Percentiles rank a stretch among this genome's conserved stretches.
Evolutionary conservation across 495 filamentous ascomycete species (phyloP).

Genomic region (Podospora pseudopauciseta): DNA sequence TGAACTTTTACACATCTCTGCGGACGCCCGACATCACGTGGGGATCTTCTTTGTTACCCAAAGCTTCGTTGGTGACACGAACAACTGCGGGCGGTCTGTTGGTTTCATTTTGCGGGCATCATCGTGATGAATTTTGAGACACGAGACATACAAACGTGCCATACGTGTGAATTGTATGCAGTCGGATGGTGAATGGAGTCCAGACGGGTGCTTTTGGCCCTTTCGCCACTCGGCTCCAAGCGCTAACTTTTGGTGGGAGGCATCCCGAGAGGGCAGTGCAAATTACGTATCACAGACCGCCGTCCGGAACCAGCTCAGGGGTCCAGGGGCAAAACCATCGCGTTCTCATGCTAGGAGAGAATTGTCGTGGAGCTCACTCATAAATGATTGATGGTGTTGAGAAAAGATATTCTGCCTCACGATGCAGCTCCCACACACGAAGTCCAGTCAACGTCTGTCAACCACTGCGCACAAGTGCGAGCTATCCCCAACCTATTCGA

Average conservation of each 20-base stretch:
- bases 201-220: background rate
- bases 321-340: background rate
- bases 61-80: background rate
- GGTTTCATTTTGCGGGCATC: background rate
- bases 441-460: too few species aligned
- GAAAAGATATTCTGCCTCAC: too few species aligned
- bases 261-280: background rate
- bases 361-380: background rate
- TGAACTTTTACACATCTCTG: too few species aligned
- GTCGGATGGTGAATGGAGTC: background rate
- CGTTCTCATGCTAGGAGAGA: background rate
- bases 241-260: background rate
- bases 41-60: background rate
- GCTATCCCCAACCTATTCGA: too few species aligned
- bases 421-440: too few species aligned
- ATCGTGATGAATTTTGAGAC: background rate
- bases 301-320: background rate
- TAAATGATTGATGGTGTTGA: too few species aligned
- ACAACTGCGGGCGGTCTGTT: background rate
- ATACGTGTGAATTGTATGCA: background rate
- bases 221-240: background rate
- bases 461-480: too few species aligned
- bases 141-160: background rate
- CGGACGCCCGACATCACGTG: too few species aligned
- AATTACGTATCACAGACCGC: background rate